Evolutionary conservation across 768 basidiomycete genomes (phyloP).

Genomic region (Boletus sp.): DNA sequence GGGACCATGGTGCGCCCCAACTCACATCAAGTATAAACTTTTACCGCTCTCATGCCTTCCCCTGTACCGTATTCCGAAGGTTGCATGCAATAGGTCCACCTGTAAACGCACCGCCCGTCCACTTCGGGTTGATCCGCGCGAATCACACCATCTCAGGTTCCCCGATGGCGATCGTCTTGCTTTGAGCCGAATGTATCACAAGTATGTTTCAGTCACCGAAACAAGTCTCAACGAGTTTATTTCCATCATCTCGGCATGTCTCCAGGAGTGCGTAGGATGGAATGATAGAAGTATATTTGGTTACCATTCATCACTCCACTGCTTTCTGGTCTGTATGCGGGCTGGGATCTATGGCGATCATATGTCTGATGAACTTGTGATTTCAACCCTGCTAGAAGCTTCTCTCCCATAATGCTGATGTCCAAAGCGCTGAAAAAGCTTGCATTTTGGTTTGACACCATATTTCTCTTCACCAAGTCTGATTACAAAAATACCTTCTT

Average conservation of each 20-base stretch:
- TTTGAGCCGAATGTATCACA: no score
- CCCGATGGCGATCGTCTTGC: conserved; percentile 33
- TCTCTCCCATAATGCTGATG: not conserved
- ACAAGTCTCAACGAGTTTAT: no score
- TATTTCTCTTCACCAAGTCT: conserved; percentile 35
- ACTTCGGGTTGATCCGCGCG: conserved; percentile 46
- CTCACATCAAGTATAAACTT: conserved; percentile 61
- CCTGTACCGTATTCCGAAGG: no score
- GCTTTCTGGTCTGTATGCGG: not conserved
- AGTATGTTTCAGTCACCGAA: no score
- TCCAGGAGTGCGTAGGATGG: no score
- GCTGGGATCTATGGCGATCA: not conserved
- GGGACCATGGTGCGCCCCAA: conserved; percentile 40
- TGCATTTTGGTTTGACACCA: conserved; percentile 23
- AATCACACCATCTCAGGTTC: conserved; percentile 34
- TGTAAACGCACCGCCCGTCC: conserved; percentile 61
- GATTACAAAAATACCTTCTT: conserved; percentile 37
- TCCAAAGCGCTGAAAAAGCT: not conserved
- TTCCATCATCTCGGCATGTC: no score
- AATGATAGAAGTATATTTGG: not conserved
- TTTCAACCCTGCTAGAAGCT: not conserved
- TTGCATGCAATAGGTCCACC: conserved; percentile 46
- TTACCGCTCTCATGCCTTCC: conserved; percentile 45
- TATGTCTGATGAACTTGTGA: not conserved
- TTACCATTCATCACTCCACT: not conserved